Evolutionary conservation across 2,329 filamentous ascomycete species (phyloP).

Genomic region (Cercospora sp.): DNA sequence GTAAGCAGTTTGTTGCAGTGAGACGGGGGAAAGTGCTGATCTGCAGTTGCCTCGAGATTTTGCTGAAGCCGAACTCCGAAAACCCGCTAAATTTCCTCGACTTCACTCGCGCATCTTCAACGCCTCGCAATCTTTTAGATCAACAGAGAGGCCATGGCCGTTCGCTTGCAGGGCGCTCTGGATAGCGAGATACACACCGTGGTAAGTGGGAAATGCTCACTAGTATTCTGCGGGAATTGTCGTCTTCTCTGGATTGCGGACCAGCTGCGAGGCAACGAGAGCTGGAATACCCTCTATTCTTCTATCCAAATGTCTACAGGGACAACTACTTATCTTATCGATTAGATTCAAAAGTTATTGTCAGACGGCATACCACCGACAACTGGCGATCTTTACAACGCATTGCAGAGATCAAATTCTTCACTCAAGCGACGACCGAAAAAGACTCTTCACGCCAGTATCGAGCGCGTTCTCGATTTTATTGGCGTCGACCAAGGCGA

Average conservation of each 20-base stretch:
- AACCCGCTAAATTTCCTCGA: constrained; percentile 5
- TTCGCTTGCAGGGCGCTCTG: constrained; percentile 24
- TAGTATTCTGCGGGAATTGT: no score
- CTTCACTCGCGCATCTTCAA: not conserved
- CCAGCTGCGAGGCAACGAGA: not conserved
- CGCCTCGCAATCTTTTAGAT: not conserved
- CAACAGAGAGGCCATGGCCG: constrained; percentile 2
- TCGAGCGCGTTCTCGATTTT: constrained; percentile 76
- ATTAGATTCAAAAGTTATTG: constrained; percentile 29
- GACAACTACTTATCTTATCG: not conserved
- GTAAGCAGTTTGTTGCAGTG: not conserved
- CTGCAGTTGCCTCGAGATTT: not conserved
- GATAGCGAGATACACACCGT: constrained; percentile 59
- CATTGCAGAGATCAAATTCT: constrained; percentile 82
- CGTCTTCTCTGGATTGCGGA: not conserved
- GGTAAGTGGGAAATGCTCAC: constrained; percentile 11
- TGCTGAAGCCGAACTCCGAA: constrained; percentile 3
- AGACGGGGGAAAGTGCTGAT: not conserved
- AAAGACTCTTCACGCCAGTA: constrained; percentile 76
- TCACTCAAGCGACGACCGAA: constrained; percentile 81
- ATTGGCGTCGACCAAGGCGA: constrained; percentile 64
- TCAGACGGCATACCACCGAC: constrained; percentile 30
- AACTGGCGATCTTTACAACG: constrained; percentile 63
- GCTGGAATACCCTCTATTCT: not conserved
- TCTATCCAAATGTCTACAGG: not conserved